These are phyloP conservation scores for Citrus mangshanensis DNA, from an alignment of 345 rosid genomes.

Conservation along the genomic window DNA sequence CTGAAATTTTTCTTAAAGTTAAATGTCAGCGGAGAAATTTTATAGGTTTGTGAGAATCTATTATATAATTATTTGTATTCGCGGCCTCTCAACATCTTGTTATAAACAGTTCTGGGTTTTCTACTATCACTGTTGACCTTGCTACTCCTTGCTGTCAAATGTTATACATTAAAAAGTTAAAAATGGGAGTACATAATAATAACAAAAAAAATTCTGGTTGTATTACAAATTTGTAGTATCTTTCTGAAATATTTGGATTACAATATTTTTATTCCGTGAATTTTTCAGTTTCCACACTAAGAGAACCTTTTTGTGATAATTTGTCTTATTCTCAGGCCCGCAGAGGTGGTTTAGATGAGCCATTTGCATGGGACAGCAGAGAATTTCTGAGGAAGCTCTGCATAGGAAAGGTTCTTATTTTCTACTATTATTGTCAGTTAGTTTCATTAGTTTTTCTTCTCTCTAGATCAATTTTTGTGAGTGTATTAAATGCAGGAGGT, in stretches of 20 bases:
- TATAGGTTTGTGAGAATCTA: neutral
- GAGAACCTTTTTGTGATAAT: neutral
- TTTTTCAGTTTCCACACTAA: neutral
- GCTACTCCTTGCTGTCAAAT: neutral
- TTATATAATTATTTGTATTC: neutral
- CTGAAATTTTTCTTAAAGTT: neutral
- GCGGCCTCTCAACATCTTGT: neutral
- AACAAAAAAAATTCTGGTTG: neutral
- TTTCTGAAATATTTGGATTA: neutral
- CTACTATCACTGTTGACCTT: no score
- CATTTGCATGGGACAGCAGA: conserved; percentile 96
- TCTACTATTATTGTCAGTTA: conserved; percentile 3
- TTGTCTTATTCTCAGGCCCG: conserved; percentile 53
- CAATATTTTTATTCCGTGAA: neutral
- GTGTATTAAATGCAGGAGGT: conserved; percentile 56
- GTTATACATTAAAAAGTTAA: neutral
- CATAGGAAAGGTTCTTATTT: conserved; percentile 76
- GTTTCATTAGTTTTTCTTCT: conserved; percentile 1
- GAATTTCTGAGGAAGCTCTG: conserved; percentile 92
- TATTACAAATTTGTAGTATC: neutral
- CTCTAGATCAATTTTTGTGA: neutral
- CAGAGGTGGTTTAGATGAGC: conserved; percentile 84
- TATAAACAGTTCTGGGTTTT: neutral
- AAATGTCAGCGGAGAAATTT: neutral
- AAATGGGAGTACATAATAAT: neutral